phyloP scores from a whole-genome alignment of 768 basidiomycete genomes.

The Lactifluus subvellereus region DNA sequence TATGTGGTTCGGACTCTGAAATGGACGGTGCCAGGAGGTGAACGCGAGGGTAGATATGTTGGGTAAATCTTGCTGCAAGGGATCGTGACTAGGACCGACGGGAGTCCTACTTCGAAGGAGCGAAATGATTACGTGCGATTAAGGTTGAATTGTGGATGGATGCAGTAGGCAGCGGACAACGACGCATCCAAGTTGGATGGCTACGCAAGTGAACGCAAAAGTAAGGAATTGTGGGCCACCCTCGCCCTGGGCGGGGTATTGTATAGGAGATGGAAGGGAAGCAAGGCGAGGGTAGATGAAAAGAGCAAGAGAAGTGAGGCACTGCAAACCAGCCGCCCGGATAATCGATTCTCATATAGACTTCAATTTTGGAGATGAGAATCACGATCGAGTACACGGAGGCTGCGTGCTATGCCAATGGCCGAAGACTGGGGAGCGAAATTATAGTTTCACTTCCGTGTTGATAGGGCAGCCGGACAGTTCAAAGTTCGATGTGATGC shows the following conservation, averaged over 20 bases:
- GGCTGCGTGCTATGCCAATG: background rate
- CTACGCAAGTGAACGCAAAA: constrained; percentile 1
- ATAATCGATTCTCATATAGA: constrained; percentile 18
- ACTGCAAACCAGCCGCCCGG: constrained; percentile 11
- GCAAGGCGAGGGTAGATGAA: constrained; percentile 1
- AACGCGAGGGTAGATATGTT: constrained; percentile 7
- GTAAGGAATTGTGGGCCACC: constrained; percentile 8
- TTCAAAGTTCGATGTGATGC: constrained; percentile 7
- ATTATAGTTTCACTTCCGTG: constrained; percentile 2
- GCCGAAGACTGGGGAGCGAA: constrained; percentile 4
- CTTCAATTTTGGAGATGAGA: constrained; percentile 11
- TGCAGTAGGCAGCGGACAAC: constrained; percentile 1
- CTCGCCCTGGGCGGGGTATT: constrained; percentile 13
- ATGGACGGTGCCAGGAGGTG: background rate
- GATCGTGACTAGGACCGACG: constrained; percentile 19
- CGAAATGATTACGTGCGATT: constrained; percentile 20
- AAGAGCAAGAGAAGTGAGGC: constrained; percentile 9
- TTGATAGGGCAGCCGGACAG: constrained; percentile 4
- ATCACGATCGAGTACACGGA: constrained; percentile 18
- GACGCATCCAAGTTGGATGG: constrained; percentile 19
- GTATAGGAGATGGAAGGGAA: constrained; percentile 1
- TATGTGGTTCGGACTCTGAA: background rate
- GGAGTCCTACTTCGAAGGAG: constrained; percentile 17
- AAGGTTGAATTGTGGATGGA: constrained; percentile 15
- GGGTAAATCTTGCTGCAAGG: background rate